Evolutionary conservation across 352 stramenopile species (phyloP), one percentile per base, ranked within the genome.

Genomic region (Phytophthora sp.): DNA sequence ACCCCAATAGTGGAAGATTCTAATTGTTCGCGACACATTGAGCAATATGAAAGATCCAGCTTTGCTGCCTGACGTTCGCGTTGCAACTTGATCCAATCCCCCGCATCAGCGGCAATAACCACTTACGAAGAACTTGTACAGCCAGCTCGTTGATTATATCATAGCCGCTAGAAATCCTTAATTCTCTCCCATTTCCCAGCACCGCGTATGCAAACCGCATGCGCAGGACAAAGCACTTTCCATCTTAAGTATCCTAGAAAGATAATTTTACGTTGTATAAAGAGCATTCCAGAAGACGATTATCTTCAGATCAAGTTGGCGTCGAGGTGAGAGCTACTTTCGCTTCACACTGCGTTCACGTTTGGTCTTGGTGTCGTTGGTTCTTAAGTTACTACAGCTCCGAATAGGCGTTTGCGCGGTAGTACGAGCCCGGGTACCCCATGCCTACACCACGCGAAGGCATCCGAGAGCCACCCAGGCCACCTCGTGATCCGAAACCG

Each of bases 91-190:
- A 35, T 39, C 6, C 26, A 23, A 15, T 26, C 29, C n/a, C 4
- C 21, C 9, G 24, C 50, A 3, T 57, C 35, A 15, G 51, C 69
- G 5, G 54, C 56, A 7, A 39, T 47, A 11, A 59, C 51, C 44
- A 56, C 57, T 23, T 86, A 79, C 70, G 66, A 66, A 27, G 90
- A 91, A 53, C 79, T 84, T 78, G 27, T 95, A 95, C 62, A 69
- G 71, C n/a, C 64, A 91, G 56, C 93, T 93, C 45, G 80, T 92
- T n/a, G 66, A 87, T 27, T 63, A 57, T 26, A 71, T 95, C 35
- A 31, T 53, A 30, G 33, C 51, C 26, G 41, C 36, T n/a, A 63
- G 52, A 26, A 55, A 35, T 58, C 31, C 33, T 63, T 57, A 54
- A 41, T 29, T 67, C 33, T 58, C 33, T 57, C 57, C 39, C 42